Conservation (phyloP, 2,329 filamentous ascomycete genomes). For the Xylaria multiplex region DNA sequence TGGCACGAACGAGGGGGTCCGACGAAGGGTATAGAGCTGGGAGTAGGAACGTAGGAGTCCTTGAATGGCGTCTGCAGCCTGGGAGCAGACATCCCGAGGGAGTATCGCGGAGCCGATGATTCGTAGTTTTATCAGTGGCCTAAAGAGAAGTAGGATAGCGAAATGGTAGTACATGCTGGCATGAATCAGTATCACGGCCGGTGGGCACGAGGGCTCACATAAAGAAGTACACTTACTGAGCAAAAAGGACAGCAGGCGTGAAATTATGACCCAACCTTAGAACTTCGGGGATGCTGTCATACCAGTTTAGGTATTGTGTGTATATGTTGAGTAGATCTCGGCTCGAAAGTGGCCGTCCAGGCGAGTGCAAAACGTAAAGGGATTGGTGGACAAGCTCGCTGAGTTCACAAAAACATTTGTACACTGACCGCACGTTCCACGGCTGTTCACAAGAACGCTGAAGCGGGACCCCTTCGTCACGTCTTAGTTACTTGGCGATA, state of each 20-base stretch:
- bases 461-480: constrained; percentile 58
- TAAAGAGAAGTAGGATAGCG: constrained; percentile 76
- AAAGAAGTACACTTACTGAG: constrained; percentile 68
- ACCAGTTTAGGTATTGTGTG: constrained; percentile 76
- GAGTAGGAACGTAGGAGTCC: constrained; percentile 66
- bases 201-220: background rate
- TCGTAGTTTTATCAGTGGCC: constrained; percentile 73
- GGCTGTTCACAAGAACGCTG: constrained; percentile 68
- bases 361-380: constrained; percentile 77
- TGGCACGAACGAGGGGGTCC: constrained; percentile 69
- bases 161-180: constrained; percentile 76
- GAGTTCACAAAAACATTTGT: constrained; percentile 75
- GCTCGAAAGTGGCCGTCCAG: constrained; percentile 71
- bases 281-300: constrained; percentile 71
- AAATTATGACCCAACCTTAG: constrained; percentile 74
- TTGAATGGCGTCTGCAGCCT: constrained; percentile 69
- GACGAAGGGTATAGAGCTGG: constrained; percentile 66
- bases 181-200: constrained; percentile 3
- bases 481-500: constrained; percentile 24
- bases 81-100: constrained; percentile 72
- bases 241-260: constrained; percentile 76
- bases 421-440: constrained; percentile 74
- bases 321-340: constrained; percentile 72
- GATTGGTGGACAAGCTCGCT: constrained; percentile 79
- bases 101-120: constrained; percentile 71